Percentiles rank a stretch among this genome's conserved stretches.
Conservation (phyloP, 257 asterid genomes). For the Lantana camara region DNA sequence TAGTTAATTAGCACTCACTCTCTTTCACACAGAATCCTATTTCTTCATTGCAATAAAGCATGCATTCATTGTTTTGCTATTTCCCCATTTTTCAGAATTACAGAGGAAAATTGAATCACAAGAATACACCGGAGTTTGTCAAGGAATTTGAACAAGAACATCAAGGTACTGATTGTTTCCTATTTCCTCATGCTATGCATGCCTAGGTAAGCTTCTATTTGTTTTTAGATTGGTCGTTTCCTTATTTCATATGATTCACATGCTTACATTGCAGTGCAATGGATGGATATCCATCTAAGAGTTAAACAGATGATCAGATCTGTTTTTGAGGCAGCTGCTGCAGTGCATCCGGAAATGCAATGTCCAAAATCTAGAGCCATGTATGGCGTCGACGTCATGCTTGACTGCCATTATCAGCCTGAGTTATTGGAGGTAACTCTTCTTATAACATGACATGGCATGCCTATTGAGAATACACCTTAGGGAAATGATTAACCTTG, state of each 20-base stretch:
- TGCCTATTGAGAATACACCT: not conserved
- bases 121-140: constrained; percentile 78
- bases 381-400: constrained; percentile 97
- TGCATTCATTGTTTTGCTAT: constrained; percentile 14
- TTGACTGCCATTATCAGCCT: constrained; percentile 71
- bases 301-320: constrained; percentile 74
- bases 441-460: constrained; percentile 11
- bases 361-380: constrained; percentile 86
- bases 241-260: constrained; percentile 9
- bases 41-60: constrained; percentile 16
- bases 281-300: constrained; percentile 88
- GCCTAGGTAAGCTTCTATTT: not conserved
- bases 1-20: constrained; percentile 1
- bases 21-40: constrained; percentile 3
- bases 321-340: constrained; percentile 84
- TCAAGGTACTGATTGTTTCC: constrained; percentile 52
- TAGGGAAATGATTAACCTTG: not conserved
- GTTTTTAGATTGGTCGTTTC: not conserved
- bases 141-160: constrained; percentile 87
- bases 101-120: constrained; percentile 82
- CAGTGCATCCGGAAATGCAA: constrained; percentile 92
- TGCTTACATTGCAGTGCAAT: constrained; percentile 58
- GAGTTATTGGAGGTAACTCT: constrained; percentile 78
- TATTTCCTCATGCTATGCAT: constrained; percentile 22
- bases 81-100: constrained; percentile 57